Evolutionary conservation across 176 grass and related monocot genomes (phyloP), one percentile per base, ranked within the genome.

Genomic region (Triticum dicoccoides): DNA sequence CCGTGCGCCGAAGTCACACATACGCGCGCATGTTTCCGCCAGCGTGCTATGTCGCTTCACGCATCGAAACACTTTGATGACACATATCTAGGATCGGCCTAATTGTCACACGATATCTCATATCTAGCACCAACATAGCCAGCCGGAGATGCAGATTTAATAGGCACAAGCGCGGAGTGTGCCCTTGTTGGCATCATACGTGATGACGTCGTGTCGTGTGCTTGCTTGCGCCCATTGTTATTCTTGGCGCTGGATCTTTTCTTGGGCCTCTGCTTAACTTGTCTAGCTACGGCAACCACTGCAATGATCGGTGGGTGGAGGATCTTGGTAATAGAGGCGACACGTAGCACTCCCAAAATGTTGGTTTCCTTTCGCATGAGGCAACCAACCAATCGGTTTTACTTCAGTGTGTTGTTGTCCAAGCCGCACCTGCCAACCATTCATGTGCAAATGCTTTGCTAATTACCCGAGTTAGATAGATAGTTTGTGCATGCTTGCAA

Each of bases 401-500:
- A 49, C 45, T 52, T 0, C 51, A 18, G 1, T 15, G 2, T 14
- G n/a, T 42, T 74, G 41, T 42, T 73, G 39, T 14, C 39, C 49
- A 41, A 25, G 70, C 39, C 70, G 70, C 39, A 11, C 21, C 15
- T 45, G 70, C 4, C 39, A 45, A 4, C 21, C 21, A 23, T 44
- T 42, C 70, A 73, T 73, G 39, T 15, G 25, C 70, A 25, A 47
- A 4, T 73, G 71, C 38, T 38, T 45, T 23, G 13, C 8, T 37
- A 70, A 70, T 38, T 70, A 21, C 33, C 67, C 33, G 17, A 11
- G 33, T 35, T 29, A 14, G 9, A 4, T 69, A 10, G 66, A 5
- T 41, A 23, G 13, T 13, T 74, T 74, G 71, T 14, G 11, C 39
- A 77, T 76, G 83, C 83, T 84, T 84, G 38, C 56, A 76, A 84